Evolutionary conservation across 768 basidiomycete species (phyloP), one percentile per base, ranked within the genome.

Genomic region (Kwoniella sp.): DNA sequence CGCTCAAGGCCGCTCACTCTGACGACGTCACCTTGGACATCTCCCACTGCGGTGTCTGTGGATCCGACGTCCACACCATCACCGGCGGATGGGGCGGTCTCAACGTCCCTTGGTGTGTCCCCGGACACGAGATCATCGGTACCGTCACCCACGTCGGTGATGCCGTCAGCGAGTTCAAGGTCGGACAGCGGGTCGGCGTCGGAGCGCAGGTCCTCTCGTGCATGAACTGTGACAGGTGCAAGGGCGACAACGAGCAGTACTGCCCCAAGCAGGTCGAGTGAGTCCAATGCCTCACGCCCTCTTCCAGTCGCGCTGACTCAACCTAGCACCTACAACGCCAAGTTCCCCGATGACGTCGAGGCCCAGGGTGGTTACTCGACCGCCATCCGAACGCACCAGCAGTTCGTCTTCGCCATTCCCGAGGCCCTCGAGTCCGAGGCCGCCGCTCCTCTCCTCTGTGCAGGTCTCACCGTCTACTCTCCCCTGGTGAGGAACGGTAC

Each of bases 41-140:
- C 49, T 60, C 63, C n/a, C 59, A 53, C 46, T 71, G 67, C 36
- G 69, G 69, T 52, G 79, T 81, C 15, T 82, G 82, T 53, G 80
- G 78, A 32, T 78, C 79, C 3, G 82, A 83, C 66, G 78, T 78
- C 0, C 79, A 80, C 62, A 79, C 78, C 19, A 63, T 77, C 40
- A 76, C 76, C 11, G 74, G 74, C 22, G 78, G 77, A n/a, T 82
- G 78, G 78, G 77, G 70, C 0, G 53, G 46, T 0, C 20, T 69
- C 5, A 37, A 29, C 29, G 43, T 49, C 11, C 57, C 57, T 20
- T 67, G 50, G 48, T 36, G 51, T 14, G 42, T 49, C 8, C 57
- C 58, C 23, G 79, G 80, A 14, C 81, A 83, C 60, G 82, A 83
- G 68, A 81, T 84, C 47, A 77, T 81, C 41, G 83, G 83, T 5